Evolutionary conservation across 140 eudicot genomes (phyloP).

Genomic region (Anethum foeniculum): DNA sequence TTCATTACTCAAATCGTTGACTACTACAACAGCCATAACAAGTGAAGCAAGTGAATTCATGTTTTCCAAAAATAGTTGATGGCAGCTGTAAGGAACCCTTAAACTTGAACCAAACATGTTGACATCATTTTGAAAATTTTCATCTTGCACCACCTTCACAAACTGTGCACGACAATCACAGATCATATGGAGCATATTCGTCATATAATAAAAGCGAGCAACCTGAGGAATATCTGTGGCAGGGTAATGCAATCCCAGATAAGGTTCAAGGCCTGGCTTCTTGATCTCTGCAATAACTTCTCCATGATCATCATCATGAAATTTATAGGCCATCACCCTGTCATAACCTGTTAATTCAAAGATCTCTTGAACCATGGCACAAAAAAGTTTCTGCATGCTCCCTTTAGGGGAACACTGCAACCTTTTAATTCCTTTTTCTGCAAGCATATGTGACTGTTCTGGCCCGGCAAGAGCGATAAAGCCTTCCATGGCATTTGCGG

Average conservation of each 20-base stretch:
- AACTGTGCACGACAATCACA: neutral
- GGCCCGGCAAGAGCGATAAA: neutral
- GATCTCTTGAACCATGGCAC: neutral
- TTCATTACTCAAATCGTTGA: neutral
- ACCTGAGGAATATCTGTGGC: constrained; percentile 2
- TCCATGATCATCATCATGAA: neutral
- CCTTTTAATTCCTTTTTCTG: neutral
- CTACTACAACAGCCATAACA: neutral
- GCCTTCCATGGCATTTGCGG: neutral
- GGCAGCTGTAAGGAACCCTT: neutral
- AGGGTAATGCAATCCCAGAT: neutral
- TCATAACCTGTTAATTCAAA: neutral
- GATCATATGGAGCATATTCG: neutral
- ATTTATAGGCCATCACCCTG: constrained; percentile 7
- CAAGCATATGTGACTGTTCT: neutral
- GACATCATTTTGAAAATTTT: neutral
- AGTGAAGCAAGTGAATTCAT: neutral
- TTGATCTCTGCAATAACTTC: neutral
- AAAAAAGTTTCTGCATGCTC: neutral
- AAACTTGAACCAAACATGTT: neutral
- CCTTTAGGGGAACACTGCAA: neutral
- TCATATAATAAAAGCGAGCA: neutral
- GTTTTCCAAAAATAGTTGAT: neutral
- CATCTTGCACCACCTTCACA: constrained; percentile 5
- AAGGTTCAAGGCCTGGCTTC: constrained; percentile 5